A percentile compares a stretch with the other conserved stretches of the same genome.
phyloP scores from a whole-genome alignment of 192 early-diverging fungal species.

The Coemansia furcata region DNA sequence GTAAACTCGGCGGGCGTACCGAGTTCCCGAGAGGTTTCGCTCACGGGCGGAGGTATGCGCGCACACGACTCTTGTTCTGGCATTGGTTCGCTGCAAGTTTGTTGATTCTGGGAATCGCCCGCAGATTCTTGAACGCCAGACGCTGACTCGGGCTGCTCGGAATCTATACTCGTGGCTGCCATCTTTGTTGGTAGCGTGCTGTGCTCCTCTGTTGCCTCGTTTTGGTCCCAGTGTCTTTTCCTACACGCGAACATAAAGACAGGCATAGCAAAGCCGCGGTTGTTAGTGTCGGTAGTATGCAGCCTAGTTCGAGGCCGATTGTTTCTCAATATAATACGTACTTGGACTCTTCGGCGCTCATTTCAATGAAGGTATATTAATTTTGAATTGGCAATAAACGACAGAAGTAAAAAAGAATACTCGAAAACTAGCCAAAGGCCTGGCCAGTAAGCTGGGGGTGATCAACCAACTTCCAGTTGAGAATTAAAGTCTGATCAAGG shows the following conservation, averaged over 20 bases:
- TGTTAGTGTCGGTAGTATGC: not conserved
- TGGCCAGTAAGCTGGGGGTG: not conserved
- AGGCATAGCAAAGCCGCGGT: not conserved
- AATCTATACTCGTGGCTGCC: not conserved
- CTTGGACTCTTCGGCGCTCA: constrained; percentile 6
- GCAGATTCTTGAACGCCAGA: not conserved
- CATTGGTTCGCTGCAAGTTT: not conserved
- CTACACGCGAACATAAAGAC: not conserved
- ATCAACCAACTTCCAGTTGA: not conserved
- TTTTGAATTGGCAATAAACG: no score
- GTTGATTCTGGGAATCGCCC: not conserved
- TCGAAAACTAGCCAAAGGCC: not conserved
- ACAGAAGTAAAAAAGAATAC: no score
- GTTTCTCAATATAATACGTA: not conserved
- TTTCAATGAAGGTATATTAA: not conserved
- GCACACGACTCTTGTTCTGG: not conserved
- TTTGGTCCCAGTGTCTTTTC: constrained; percentile 27
- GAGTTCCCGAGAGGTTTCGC: not conserved
- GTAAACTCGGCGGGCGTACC: constrained; percentile 35
- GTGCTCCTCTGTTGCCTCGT: not conserved
- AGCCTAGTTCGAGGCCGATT: not conserved
- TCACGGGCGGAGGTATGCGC: constrained; percentile 9
- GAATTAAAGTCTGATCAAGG: not conserved
- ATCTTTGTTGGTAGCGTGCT: not conserved
- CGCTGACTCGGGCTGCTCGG: not conserved